Evolutionary conservation across 2,329 filamentous ascomycete species (phyloP), one percentile per base, ranked within the genome.

Genomic region (Helminthosporium solani): DNA sequence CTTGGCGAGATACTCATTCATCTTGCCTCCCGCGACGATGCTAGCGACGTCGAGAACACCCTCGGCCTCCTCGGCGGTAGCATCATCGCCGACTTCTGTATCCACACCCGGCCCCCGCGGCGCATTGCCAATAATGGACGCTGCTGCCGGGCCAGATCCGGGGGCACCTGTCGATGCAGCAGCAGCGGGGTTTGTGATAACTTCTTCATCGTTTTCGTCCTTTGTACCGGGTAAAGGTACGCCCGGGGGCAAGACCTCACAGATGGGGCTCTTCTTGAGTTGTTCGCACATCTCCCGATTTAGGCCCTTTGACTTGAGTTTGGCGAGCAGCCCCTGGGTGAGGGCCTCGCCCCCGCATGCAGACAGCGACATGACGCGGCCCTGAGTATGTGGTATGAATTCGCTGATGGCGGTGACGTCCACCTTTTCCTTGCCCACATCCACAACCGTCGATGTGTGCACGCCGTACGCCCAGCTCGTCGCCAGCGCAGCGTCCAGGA

Each of bases 401-500:
- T 97, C 92, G 47, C 86, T 85, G 40, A 99, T 84, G 46, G 91
- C 92, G 1, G 90, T 95, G 16, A 99, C 82, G 61, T 99, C 91
- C 19, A 92, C 89, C 74, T 97, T 97, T 61, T 89, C 84, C 67
- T 85, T 89, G 9, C 94, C 94, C 49, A 99, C 87, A 68, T 99
- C 94, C 19, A 99, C 79, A 16, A 99, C 82, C 0, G 90, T 94
- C 61, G 94, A 86, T 58, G 83, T 90, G 25, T 85, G 79, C 23
- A 90, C 80, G 9, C 90, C 91, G 64, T 95, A 97, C 46, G 94
- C 84, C 62, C 83, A 86, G 47, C 76, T 86, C 1, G 90, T 87
- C 20, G 94, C 91, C 37, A 95, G 74, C 2, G 89, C 91, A 58
- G 90, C 87, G 71, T 97, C 88, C 75, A 99, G 86, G 52, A 97